Evolutionary conservation across 2,329 filamentous ascomycete genomes (phyloP), one percentile per base, ranked within the genome.

Genomic region (Didymella lethalis): DNA sequence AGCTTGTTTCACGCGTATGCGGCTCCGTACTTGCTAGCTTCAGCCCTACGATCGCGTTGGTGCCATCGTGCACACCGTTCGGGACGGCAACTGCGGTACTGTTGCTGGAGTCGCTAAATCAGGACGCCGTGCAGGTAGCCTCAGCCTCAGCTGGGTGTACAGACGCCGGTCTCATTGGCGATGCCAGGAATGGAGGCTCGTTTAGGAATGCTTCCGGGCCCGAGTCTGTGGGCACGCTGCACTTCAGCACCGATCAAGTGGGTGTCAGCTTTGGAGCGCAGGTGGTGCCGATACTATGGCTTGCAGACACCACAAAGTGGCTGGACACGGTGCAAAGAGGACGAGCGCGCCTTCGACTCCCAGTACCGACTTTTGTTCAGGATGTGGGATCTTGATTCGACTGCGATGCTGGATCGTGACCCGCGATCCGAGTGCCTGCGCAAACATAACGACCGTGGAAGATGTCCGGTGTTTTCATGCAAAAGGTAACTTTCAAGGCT

Each of bases 181-280:
- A 11, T 11, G 7, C 29, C 31, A 40, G 40, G 18, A 36, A 44
- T 31, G 29, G 25, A 50, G 26, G 44, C 51, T 43, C 34, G 11
- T 34, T 23, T 26, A 7, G 8, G 25, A 41, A 28, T 31, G 38
- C 40, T 14, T 25, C 31, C 46, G 32, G 26, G 18, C 18, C 47
- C n/a, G 3, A 10, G 31, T 11, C 36, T 40, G 36, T 20, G 25
- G 54, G 26, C 41, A 12, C 29, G 43, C 5, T 16, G 16, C 28
- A 52, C 51, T 38, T 43, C 36, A 41, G 31, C 20, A 29, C 56
- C 50, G 14, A 49, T 49, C n/a, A 49, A 38, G 47, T 36, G 16
- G 32, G 29, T 50, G 36, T 50, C 44, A 18, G 59, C 53, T 31
- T 38, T 64, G n/a, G 32, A 49, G 29, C 32, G 53, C 36, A 41